Evolutionary conservation across 352 stramenopile species (phyloP).

Genomic region (Globisporangium mamillatum): DNA sequence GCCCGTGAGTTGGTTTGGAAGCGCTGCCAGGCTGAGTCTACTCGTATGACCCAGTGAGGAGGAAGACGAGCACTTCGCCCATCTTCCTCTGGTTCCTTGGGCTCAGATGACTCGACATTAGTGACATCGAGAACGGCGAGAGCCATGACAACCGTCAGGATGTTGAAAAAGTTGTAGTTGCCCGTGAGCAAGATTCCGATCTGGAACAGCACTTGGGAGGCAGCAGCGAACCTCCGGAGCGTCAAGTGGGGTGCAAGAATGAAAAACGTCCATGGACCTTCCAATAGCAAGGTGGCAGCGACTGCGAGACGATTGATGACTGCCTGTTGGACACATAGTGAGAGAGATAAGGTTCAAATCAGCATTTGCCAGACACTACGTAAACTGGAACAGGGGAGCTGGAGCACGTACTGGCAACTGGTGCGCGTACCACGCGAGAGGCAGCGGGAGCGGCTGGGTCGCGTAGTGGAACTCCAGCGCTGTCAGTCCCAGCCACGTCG

Average conservation of each 20-base stretch:
- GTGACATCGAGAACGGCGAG: slow-evolving; percentile 30
- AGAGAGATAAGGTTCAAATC: background rate
- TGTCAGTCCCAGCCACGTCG: slow-evolving; percentile 88
- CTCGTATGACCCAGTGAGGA: background rate
- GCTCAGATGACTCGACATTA: background rate
- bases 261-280: slow-evolving; percentile 86
- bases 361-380: slow-evolving; percentile 1
- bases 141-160: slow-evolving; percentile 71
- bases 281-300: slow-evolving; percentile 82
- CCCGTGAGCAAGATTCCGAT: slow-evolving; percentile 85
- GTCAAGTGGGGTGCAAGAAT: slow-evolving; percentile 63
- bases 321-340: slow-evolving; percentile 29
- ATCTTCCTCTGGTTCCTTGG: background rate
- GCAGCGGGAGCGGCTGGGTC: slow-evolving; percentile 78
- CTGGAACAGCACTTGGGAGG: slow-evolving; percentile 79
- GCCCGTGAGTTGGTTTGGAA: too few species aligned
- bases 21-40: too few species aligned
- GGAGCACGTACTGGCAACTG: slow-evolving; percentile 56
- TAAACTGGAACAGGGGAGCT: background rate
- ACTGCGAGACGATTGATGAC: slow-evolving; percentile 75
- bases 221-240: slow-evolving; percentile 52
- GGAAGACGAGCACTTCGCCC: background rate
- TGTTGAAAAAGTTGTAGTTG: slow-evolving; percentile 96
- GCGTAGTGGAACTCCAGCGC: slow-evolving; percentile 92
- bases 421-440: slow-evolving; percentile 84